Evolutionary conservation across 1,284 basidiomycete genomes (phyloP), one percentile per base, ranked within the genome.

Genomic region (Leccinum fallax): DNA sequence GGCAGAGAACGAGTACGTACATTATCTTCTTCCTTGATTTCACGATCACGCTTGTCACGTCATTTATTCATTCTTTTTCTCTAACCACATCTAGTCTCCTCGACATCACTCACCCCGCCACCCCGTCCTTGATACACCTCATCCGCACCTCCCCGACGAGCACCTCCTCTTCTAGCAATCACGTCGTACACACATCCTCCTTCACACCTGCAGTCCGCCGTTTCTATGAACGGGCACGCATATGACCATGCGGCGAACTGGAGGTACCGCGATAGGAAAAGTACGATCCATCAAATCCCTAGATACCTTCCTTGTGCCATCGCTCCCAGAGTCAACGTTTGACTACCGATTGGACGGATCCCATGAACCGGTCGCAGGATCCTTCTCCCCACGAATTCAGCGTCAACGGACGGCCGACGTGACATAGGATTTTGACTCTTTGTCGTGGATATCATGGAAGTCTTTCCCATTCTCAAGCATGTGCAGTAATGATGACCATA

Each of bases 21-120:
- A 24, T 24, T 24, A 24, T 24, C 21, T 24, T 24, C 3, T 24
- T 24, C 21, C 21, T 24, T 24, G 21, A 24, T 24, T 24, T 24
- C 21, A 24, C 21, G 21, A 24, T 24, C 21, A 24, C 21, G 21
- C 21, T 24, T 24, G 28, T 26, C 24, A 26, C 24, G 24, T 26
- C 24, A 26, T 26, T 26, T 24, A 26, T 26, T 2, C 2, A 26
- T 26, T 26, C 24, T 26, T 26, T 26, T 26, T 26, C 24, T 26
- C 4, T 26, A 5, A 26, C 24, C 24, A 26, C 24, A 26, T 5
- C 24, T 24, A 24, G 26, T 26, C 72, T 76, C 26, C 69, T 74
- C 40, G 72, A 74, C 34, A 71, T 74, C 55, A 54, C 73, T 3
- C 61, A 76, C 0, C 74, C 72, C 15, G 74, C 65, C n/a, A 74